Percentiles rank a stretch among this genome's conserved stretches.
phyloP scores from a whole-genome alignment of 2,329 filamentous ascomycete species.

The Fusarium chuoi region DNA sequence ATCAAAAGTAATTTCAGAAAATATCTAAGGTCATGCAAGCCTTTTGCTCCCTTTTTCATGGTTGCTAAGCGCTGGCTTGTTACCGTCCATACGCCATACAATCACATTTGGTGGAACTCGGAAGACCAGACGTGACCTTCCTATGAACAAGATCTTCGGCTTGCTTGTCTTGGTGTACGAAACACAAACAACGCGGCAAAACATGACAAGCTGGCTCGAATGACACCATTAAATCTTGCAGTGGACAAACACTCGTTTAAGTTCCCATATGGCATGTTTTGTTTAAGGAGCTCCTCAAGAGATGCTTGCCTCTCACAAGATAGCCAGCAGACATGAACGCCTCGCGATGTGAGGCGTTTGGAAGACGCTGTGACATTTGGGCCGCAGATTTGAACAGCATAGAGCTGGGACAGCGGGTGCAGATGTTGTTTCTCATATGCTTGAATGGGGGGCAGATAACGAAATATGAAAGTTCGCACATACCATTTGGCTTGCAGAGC shows the following conservation, averaged over 20 bases:
- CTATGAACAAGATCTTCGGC: conserved; percentile 18
- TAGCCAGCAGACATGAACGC: neutral
- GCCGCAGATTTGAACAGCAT: neutral
- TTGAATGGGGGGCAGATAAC: neutral
- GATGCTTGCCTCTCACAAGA: conserved; percentile 4
- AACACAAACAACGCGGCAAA: conserved; percentile 21
- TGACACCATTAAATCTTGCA: conserved; percentile 27
- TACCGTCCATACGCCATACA: conserved; percentile 15
- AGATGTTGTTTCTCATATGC: neutral
- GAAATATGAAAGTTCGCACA: conserved; percentile 9
- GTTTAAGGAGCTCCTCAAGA: conserved; percentile 7
- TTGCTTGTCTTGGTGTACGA: conserved; percentile 20
- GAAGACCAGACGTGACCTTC: conserved; percentile 13
- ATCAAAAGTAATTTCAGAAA: neutral
- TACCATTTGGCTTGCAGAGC: conserved; percentile 10
- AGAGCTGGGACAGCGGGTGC: neutral
- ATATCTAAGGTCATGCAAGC: neutral
- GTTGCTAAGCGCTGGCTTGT: conserved; percentile 17
- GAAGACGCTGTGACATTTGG: neutral
- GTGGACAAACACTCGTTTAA: conserved; percentile 24
- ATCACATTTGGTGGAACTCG: conserved; percentile 31
- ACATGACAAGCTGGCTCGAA: conserved; percentile 21
- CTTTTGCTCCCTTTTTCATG: conserved; percentile 23
- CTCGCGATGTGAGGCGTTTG: neutral
- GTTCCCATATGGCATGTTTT: neutral